Evolutionary conservation across 768 basidiomycete species (phyloP), one percentile per base, ranked within the genome.

Genomic region (Tephrocybe sp.): DNA sequence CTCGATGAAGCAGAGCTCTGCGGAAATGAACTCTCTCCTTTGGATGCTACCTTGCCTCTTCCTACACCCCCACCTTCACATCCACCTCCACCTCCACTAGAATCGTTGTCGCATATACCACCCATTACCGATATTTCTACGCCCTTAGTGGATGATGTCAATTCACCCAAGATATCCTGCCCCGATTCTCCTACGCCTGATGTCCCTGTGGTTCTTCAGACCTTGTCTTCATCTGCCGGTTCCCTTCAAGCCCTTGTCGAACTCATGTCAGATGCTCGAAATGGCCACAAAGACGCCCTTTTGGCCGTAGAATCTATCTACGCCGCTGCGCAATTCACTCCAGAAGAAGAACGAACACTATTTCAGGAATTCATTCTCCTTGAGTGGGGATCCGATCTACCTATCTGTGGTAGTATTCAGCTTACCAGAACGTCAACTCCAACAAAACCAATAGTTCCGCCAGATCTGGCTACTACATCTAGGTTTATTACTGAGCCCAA

Each of bases 301-400:
- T 9, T 21, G 4, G 21, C 10, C 39, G 8, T 52, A 6, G 32
- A 45, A 0, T 17, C 21, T 12, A 24, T 53, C n/a, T 43, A 48
- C 12, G 40, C 12, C 5, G 37, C 8, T n/a, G 52, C 46, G 14
- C 23, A 24, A n/a, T 12, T 20, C 0, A 50, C 47, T 4, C 48
- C 42, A 4, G 10, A 10, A 7, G 20, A 21, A n/a, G 39, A 23
- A 6, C 23, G 42, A 18, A 39, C 25, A 4, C 23, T 21, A 10
- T 5, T 33, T 7, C 65, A 69, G 40, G 52, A 53, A 24, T 60
- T 59, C 20, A 43, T 68, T 18, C 54, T 68, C 12, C 25, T 42
- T 1, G 53, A 54, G 25, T 53, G 52, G 52, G n/a, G n/a, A n/a
- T n/a, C n/a, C n/a, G n/a, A n/a, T n/a, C n/a, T n/a, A n/a, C n/a